Evolutionary conservation across 176 grass and related monocot species (phyloP), one percentile per base, ranked within the genome.

Genomic region (Thinopyrum elongatum): DNA sequence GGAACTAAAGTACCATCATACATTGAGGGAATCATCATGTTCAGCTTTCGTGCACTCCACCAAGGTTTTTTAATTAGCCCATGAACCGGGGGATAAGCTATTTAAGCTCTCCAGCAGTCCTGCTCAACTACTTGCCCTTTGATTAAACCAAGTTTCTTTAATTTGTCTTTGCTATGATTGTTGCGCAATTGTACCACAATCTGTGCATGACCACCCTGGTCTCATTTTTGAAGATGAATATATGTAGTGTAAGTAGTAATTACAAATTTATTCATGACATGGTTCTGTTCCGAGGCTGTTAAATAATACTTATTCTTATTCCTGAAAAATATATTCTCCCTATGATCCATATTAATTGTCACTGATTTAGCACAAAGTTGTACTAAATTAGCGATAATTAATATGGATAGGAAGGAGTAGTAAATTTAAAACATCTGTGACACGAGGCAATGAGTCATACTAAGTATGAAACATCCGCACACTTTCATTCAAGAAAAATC

Each of bases 21-120:
- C 25, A 19, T 44, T 12, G 23, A 83, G 25, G n/a, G 67, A 87
- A 83, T 90, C 65, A 72, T 75, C 35, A 57, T 75, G 9, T 21
- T 33, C 77, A 59, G 67, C 80, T 67, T 73, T 83, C 63, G 15
- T 87, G 59, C 68, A 59, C 75, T 79, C 59, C 22, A 85, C 26
- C 46, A 15, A 44, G 11, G 5, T 26, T 79, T 79, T 7, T 87
- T 87, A 36, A 74, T 26, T 80, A 67, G 25, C 57, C 8, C 31
- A 51, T 44, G n/a, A 80, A 67, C 29, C 22, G 61, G 62, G 26
- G 58, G 89, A 83, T 66, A 55, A 65, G 41, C 4, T 87, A 83
- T 86, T 72, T 73, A 86, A 86, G 53, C 53, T 57, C 53, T 79
- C 41, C 31, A 22, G 2, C 30, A 17, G 7, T 65, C 31, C 38